Evolutionary conservation across 306 rosid genomes (phyloP).

Genomic region (Vigna mungo): DNA sequence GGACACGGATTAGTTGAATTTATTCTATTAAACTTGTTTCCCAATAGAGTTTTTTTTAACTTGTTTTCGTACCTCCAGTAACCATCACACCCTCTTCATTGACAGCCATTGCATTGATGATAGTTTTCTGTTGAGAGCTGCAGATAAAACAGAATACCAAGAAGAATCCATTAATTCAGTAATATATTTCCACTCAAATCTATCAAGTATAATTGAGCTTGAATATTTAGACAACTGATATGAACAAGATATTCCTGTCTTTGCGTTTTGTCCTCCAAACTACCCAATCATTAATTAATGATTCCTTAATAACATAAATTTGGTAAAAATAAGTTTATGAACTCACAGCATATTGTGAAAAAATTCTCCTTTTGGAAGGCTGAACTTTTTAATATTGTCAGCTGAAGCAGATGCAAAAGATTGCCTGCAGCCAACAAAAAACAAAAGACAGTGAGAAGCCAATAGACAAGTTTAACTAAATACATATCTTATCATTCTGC

Average conservation of each 20-base stretch:
- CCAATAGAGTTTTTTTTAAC: background rate
- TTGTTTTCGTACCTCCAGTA: conserved; percentile 79
- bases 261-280: conserved; percentile 19
- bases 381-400: conserved; percentile 95
- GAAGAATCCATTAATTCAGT: conserved; percentile 18
- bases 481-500: conserved; percentile 33
- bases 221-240: conserved; percentile 16
- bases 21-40: conserved; percentile 11
- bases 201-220: conserved; percentile 6
- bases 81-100: conserved; percentile 96
- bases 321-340: conserved; percentile 20
- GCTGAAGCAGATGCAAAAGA: conserved; percentile 99
- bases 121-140: conserved; percentile 98
- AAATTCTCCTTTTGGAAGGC: conserved; percentile 93
- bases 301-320: conserved; percentile 25
- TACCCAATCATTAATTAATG: conserved; percentile 9
- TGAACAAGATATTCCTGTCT: conserved; percentile 11
- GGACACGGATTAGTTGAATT: conserved; percentile 11
- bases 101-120: conserved; percentile 95
- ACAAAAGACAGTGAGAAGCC: conserved; percentile 24
- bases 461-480: conserved; percentile 30
- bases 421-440: conserved; percentile 59
- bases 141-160: conserved; percentile 30
- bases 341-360: conserved; percentile 99
- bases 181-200: background rate